These are phyloP conservation scores for Trichosporon faecale DNA, from an alignment of 1,284 basidiomycete genomes.

Conservation along the genomic window DNA sequence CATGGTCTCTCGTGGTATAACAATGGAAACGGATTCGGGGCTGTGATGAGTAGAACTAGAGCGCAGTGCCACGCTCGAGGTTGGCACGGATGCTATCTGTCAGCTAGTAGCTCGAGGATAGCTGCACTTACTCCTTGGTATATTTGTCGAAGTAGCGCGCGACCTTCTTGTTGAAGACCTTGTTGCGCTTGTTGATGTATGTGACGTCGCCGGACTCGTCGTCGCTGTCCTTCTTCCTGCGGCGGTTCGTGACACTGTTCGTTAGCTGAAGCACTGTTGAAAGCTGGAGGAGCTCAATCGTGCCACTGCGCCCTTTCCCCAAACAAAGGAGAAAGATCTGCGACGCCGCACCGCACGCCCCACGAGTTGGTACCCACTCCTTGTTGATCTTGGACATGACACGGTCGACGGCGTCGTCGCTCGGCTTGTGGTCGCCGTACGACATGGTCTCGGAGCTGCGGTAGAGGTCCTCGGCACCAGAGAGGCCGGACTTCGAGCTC, in stretches of 20 bases:
- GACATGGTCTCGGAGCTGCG: constrained; percentile 83
- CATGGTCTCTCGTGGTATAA: constrained; percentile 11
- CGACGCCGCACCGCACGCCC: neutral
- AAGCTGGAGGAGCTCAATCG: neutral
- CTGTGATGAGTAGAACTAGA: constrained; percentile 54
- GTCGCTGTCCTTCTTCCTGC: constrained; percentile 69
- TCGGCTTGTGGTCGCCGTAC: constrained; percentile 91
- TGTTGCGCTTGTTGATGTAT: constrained; percentile 98
- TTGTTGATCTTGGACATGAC: constrained; percentile 87
- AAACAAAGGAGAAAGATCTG: neutral
- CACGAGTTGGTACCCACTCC: constrained; percentile 63
- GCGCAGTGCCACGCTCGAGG: constrained; percentile 90
- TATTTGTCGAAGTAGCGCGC: constrained; percentile 97
- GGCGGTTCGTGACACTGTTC: constrained; percentile 22
- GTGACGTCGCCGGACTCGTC: constrained; percentile 93
- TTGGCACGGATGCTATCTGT: constrained; percentile 69
- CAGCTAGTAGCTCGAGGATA: neutral
- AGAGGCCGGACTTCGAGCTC: constrained; percentile 50
- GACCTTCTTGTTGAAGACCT: constrained; percentile 99
- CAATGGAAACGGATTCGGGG: neutral
- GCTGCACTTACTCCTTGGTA: constrained; percentile 64
- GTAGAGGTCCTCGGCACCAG: constrained; percentile 71
- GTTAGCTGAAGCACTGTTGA: constrained; percentile 8
- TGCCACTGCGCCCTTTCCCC: neutral
- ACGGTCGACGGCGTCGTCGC: constrained; percentile 89